Conservation (phyloP, 768 basidiomycete genomes). For the Agrocybe chaxingu region DNA sequence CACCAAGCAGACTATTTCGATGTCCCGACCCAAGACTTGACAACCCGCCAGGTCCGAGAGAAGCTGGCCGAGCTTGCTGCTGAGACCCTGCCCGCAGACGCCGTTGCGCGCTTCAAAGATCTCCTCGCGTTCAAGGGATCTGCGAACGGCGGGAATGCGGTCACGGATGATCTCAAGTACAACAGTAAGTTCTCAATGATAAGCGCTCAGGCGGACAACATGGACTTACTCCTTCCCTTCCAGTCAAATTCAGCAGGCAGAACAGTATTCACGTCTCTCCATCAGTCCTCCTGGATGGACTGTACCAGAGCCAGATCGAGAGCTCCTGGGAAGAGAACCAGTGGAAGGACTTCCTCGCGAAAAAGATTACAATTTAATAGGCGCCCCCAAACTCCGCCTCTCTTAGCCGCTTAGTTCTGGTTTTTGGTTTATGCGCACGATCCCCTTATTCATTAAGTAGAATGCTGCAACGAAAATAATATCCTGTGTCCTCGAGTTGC, state of each 20-base stretch:
- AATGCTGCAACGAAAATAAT: too few relatives aligned
- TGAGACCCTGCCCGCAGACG: conserved; percentile 46
- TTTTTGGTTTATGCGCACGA: too few relatives aligned
- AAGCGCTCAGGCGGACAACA: neutral
- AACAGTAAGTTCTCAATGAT: conserved; percentile 51
- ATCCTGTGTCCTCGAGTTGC: too few relatives aligned
- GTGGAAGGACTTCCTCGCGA: conserved; percentile 72
- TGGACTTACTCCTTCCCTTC: conserved; percentile 1
- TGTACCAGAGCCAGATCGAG: conserved; percentile 67
- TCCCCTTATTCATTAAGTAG: neutral
- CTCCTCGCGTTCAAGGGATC: conserved; percentile 57
- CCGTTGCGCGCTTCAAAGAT: conserved; percentile 54
- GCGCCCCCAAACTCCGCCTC: neutral
- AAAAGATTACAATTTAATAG: conserved; percentile 46
- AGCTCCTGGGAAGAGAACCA: conserved; percentile 82
- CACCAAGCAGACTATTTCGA: conserved; percentile 79
- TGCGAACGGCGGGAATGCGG: conserved; percentile 78
- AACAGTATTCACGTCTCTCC: conserved; percentile 93
- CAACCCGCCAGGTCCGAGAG: conserved; percentile 70
- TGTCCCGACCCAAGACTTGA: conserved; percentile 61
- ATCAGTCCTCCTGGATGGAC: conserved; percentile 74
- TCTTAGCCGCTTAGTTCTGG: neutral
- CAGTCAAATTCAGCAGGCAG: conserved; percentile 90
- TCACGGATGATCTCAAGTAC: conserved; percentile 87
- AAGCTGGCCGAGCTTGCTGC: conserved; percentile 63